Evolutionary conservation across 495 filamentous ascomycete genomes (phyloP), one percentile per base, ranked within the genome.

Genomic region (Alectoria sarmentosa): DNA sequence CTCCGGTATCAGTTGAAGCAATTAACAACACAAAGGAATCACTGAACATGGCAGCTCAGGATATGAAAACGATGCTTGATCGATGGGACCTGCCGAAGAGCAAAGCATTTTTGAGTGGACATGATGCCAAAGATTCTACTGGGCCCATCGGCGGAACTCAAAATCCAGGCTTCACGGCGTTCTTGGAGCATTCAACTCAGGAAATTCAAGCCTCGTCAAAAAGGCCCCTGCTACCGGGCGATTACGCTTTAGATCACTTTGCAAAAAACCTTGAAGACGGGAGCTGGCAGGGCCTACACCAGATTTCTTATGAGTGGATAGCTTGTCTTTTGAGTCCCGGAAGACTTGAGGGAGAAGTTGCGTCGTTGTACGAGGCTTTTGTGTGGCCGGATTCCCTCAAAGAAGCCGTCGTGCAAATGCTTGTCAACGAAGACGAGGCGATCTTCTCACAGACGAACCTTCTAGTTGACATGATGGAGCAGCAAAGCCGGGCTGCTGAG

Each of bases 361-460:
- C 54, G 61, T 60, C 61, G 67, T 26, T 80, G 30, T 96, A 96
- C 71, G 76, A 79, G 21, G 71, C 71, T 14, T 83, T 77, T 66
- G 77, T 85, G 57, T 97, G 92, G 92, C 77, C 91, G 0, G 83
- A 89, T 23, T 72, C 73, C 6, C 76, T 95, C 66, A 96, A 95
- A 75, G 80, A 83, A 19, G 80, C 82, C 0, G 80, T 91, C 0
- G 81, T 89, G 1, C 83, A 89, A 66, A 75, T 92, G 21, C 80
- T 92, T 46, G 82, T 84, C 46, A 79, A 77, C 23, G 76, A 88
- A 11, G 89, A 95, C 67, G 86, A 86, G n/a, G 82, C 76, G 59
- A 82, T 94, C 11, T 88, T 84, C 70, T 70, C 77, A n/a, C 76
- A 75, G 21, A 69, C 87, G 56, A 65, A 74, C 15, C 71, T 82